A percentile compares a stretch with the other conserved stretches of the same genome.
phyloP scores from a whole-genome alignment of 2,329 filamentous ascomycete genomes.

The Aspergillus sp. region DNA sequence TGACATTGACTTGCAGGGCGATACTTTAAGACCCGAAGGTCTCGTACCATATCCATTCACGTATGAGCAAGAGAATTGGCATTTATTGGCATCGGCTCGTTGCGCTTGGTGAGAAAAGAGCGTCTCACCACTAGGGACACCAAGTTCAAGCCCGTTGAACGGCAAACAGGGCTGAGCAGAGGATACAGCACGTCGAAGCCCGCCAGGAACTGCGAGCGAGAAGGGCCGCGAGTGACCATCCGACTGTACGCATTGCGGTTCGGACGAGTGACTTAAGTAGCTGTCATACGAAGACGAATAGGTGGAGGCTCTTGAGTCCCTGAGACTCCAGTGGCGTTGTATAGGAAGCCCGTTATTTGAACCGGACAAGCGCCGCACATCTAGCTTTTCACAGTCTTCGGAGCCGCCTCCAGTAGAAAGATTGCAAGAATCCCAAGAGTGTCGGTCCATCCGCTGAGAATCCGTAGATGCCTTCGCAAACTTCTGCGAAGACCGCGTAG shows the following conservation, averaged over 20 bases:
- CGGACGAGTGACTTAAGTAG: neutral
- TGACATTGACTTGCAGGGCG: too few relatives aligned
- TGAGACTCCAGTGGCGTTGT: conserved; percentile 14
- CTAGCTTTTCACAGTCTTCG: conserved; percentile 3
- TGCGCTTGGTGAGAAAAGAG: neutral
- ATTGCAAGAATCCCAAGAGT: neutral
- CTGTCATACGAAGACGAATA: too few relatives aligned
- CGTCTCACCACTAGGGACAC: neutral
- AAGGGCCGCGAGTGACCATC: conserved; percentile 7
- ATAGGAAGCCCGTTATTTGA: conserved; percentile 6
- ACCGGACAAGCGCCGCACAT: neutral
- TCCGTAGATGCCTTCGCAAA: conserved; percentile 18
- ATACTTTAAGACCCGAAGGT: too few relatives aligned
- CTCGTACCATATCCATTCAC: too few relatives aligned
- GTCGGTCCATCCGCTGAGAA: conserved; percentile 15
- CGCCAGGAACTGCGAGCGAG: conserved; percentile 4
- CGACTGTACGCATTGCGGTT: conserved; percentile 1
- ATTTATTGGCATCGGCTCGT: neutral
- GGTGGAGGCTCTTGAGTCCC: conserved; percentile 1
- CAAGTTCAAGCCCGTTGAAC: conserved; percentile 6
- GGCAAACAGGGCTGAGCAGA: conserved; percentile 9
- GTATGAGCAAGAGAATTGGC: neutral
- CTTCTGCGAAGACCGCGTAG: conserved; percentile 21
- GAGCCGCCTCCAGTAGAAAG: neutral
- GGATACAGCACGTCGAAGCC: neutral